A percentile compares a stretch with the other conserved stretches of the same genome.
These are phyloP conservation scores for Calvatia gigantea DNA, from an alignment of 768 basidiomycete genomes.

Conservation along the genomic window DNA sequence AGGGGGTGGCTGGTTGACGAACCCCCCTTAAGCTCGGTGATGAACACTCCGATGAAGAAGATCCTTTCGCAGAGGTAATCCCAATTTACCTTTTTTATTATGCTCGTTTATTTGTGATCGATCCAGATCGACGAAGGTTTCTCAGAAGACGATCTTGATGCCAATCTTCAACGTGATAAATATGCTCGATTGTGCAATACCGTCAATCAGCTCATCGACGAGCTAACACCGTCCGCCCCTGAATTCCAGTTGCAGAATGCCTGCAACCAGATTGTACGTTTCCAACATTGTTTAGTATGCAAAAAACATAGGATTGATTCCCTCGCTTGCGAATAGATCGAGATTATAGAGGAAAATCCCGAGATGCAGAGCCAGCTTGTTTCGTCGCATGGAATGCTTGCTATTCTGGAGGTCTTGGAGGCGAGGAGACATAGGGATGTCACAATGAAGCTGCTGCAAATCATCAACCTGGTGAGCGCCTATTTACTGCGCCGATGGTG, in stretches of 20 bases:
- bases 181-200: constrained; percentile 79
- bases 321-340: constrained; percentile 58
- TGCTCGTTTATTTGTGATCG: not conserved
- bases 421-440: constrained; percentile 84
- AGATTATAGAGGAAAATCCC: constrained; percentile 71
- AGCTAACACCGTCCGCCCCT: constrained; percentile 75
- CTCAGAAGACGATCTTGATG: constrained; percentile 86
- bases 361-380: constrained; percentile 90
- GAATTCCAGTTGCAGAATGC: constrained; percentile 82
- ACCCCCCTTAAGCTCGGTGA: constrained; percentile 57
- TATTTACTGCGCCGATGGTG: not conserved
- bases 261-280: constrained; percentile 83
- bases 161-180: constrained; percentile 92
- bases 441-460: constrained; percentile 77
- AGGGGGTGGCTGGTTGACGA: not conserved
- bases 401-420: constrained; percentile 91
- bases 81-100: constrained; percentile 2
- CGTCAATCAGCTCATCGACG: constrained; percentile 84
- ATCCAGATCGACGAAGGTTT: constrained; percentile 88
- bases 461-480: constrained; percentile 79
- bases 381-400: constrained; percentile 91
- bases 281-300: too few species aligned
- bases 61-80: constrained; percentile 90
- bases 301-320: too few species aligned
- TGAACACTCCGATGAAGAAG: constrained; percentile 84